A percentile compares a stretch with the other conserved stretches of the same genome.
Conservation (phyloP, 2,329 filamentous ascomycete genomes). For the Parastagonospora avenae region DNA sequence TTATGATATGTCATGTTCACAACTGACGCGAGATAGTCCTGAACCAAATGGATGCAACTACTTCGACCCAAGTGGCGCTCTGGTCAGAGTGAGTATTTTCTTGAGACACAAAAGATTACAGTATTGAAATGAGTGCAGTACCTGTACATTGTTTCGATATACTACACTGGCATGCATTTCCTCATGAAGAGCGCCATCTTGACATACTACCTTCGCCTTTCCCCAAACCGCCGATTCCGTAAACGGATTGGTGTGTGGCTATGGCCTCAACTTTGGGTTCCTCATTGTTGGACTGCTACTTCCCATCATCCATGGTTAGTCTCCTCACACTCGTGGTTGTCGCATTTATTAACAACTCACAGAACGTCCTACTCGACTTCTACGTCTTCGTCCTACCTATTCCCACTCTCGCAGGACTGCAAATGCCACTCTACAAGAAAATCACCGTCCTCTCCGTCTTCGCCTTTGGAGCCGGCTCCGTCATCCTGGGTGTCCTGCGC, state of each 20-base stretch:
- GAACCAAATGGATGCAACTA: slow-evolving; percentile 2
- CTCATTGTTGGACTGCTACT: slow-evolving; percentile 34
- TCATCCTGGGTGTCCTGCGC: slow-evolving; percentile 25
- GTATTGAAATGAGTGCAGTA: slow-evolving; percentile 4
- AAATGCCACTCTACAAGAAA: slow-evolving; percentile 23
- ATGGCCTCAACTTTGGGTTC: slow-evolving; percentile 29
- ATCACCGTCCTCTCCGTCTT: slow-evolving; percentile 30
- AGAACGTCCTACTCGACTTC: slow-evolving; percentile 27
- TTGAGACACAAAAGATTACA: not conserved
- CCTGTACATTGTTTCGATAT: slow-evolving; percentile 40
- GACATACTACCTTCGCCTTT: slow-evolving; percentile 41
- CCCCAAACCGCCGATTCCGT: slow-evolving; percentile 28
- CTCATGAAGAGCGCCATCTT: slow-evolving; percentile 43
- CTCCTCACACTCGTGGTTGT: not conserved
- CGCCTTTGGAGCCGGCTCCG: slow-evolving; percentile 33
- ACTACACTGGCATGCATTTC: slow-evolving; percentile 39
- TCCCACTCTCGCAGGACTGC: slow-evolving; percentile 16
- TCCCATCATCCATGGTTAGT: slow-evolving; percentile 28
- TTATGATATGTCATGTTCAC: not conserved
- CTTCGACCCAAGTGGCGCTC: not conserved
- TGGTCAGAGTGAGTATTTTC: not conserved
- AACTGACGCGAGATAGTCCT: not conserved
- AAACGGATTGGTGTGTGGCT: slow-evolving; percentile 26
- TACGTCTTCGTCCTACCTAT: slow-evolving; percentile 30
- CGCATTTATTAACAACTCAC: not conserved